Percentiles rank a stretch among this genome's conserved stretches.
Evolutionary conservation across 805 yeast species (phyloP).

Genomic region (Candida sakaeoensis): DNA sequence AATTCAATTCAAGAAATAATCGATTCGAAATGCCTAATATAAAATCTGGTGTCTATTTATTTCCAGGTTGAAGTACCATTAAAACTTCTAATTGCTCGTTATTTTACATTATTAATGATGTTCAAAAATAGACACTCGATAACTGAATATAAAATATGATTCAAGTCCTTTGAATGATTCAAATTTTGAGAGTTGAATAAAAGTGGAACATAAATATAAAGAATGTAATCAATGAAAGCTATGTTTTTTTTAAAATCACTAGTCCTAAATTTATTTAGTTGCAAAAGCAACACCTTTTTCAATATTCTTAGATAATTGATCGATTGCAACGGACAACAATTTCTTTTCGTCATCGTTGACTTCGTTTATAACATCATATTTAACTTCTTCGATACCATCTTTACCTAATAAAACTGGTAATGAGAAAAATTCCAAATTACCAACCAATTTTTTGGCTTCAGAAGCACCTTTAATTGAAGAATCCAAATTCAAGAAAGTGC

Average conservation of each 20-base stretch:
- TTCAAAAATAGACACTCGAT: too few species aligned
- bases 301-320: constrained; percentile 52
- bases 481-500: constrained; percentile 52
- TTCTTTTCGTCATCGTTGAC: constrained; percentile 52
- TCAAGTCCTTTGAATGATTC: too few species aligned
- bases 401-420: constrained; percentile 56
- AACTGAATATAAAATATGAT: too few species aligned
- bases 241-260: too few species aligned
- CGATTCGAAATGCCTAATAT: too few species aligned
- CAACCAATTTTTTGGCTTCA: constrained; percentile 46
- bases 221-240: too few species aligned
- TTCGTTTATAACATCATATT: constrained; percentile 48
- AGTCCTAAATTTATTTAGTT: constrained; percentile 18
- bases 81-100: too few species aligned
- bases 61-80: too few species aligned
- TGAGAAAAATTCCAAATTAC: constrained; percentile 51
- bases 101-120: too few species aligned
- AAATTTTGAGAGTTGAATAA: too few species aligned
- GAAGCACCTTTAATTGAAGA: constrained; percentile 46
- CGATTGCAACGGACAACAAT: constrained; percentile 50
- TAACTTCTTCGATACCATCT: constrained; percentile 55
- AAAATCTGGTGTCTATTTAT: too few species aligned
- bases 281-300: constrained; percentile 55
- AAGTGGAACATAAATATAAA: too few species aligned
- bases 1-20: constrained; percentile 7